A percentile compares a stretch with the other conserved stretches of the same genome.
Evolutionary conservation across 129 eudicot genomes (phyloP).

Genomic region (Chrysanthemum lavandulifolium): DNA sequence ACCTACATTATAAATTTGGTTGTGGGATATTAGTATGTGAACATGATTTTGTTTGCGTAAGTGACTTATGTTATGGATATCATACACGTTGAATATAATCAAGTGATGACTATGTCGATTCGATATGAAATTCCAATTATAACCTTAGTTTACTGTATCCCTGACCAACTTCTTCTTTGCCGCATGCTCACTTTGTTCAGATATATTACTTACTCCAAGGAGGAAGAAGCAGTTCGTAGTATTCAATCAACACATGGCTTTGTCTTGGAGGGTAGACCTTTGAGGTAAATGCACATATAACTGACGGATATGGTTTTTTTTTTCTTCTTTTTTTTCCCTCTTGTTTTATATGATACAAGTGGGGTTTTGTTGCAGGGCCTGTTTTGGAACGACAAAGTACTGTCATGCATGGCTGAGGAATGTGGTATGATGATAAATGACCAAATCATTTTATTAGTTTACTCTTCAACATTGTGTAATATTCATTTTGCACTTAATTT

Average conservation of each 20-base stretch:
- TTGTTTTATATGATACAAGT: not conserved
- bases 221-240: conserved; percentile 63
- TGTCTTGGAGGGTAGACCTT: conserved; percentile 53
- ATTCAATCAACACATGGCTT: conserved; percentile 60
- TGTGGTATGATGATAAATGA: conserved; percentile 31
- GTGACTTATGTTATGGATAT: not conserved
- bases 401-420: conserved; percentile 65
- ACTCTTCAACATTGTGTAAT: conserved; percentile 1
- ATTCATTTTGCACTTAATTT: conserved; percentile 2
- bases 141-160: conserved; percentile 11
- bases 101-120: conserved; percentile 3
- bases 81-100: not conserved
- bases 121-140: not conserved
- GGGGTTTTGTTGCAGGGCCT: conserved; percentile 43
- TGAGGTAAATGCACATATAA: conserved; percentile 40
- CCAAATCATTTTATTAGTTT: conserved; percentile 16
- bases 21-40: no score
- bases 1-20: no score
- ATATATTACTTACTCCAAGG: conserved; percentile 56
- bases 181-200: conserved; percentile 26
- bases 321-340: not conserved
- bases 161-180: not conserved
- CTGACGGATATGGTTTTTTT: not conserved
- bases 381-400: conserved; percentile 69
- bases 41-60: not conserved